Evolutionary conservation across 179 eudicot species (phyloP).

Genomic region (Spinacia oleracea): DNA sequence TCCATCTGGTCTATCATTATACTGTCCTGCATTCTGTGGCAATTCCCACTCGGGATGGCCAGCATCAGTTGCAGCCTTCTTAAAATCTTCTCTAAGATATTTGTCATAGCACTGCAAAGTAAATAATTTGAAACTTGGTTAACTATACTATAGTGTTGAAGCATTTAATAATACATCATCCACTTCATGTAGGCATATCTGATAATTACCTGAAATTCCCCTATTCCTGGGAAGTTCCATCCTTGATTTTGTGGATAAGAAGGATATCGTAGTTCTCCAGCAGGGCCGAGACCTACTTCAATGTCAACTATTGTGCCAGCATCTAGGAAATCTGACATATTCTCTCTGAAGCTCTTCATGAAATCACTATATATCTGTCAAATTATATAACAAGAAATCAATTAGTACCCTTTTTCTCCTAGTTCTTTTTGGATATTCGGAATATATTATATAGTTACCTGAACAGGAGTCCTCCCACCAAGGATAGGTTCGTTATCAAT

Average conservation of each 20-base stretch:
- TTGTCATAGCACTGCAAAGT: constrained; percentile 80
- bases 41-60: constrained; percentile 74
- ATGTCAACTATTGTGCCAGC: constrained; percentile 56
- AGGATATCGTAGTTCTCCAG: constrained; percentile 85
- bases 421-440: neutral
- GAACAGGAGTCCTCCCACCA: constrained; percentile 65
- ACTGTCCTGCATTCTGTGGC: constrained; percentile 71
- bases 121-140: neutral
- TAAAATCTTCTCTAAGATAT: constrained; percentile 66
- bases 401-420: neutral
- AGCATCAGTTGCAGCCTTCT: constrained; percentile 54
- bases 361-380: constrained; percentile 68
- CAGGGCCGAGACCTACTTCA: constrained; percentile 89
- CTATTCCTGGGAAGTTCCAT: constrained; percentile 85
- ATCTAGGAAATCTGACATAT: constrained; percentile 67
- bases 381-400: neutral
- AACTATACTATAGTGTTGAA: neutral
- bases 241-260: constrained; percentile 77
- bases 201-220: constrained; percentile 78
- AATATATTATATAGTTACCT: constrained; percentile 54
- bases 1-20: constrained; percentile 60
- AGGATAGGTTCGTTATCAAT: constrained; percentile 64
- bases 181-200: neutral
- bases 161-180: neutral
- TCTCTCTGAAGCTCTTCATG: constrained; percentile 81